Conservation (phyloP, 139 green algal species). For the Bryopsis sp. region DNA sequence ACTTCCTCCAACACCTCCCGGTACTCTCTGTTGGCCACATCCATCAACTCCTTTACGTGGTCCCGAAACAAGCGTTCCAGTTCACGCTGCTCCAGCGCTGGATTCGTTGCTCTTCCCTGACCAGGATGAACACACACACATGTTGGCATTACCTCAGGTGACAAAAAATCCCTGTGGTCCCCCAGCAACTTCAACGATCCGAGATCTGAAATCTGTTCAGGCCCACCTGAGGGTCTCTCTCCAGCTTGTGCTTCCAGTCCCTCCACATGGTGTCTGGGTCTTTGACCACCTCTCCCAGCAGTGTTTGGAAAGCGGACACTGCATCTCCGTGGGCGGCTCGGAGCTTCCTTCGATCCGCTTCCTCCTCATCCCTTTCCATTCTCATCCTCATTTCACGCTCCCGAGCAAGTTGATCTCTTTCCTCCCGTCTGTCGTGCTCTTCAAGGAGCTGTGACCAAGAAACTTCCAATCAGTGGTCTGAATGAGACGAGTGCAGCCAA, state of each 20-base stretch:
- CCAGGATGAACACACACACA: neutral
- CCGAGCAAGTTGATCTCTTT: neutral
- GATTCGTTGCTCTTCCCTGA: conserved; percentile 4
- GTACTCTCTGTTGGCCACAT: conserved; percentile 3
- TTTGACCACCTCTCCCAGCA: conserved; percentile 51
- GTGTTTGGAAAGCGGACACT: conserved; percentile 34
- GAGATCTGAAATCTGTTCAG: too few species aligned
- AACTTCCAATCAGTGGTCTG: neutral
- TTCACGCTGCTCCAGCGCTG: neutral
- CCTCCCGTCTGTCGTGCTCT: conserved; percentile 4
- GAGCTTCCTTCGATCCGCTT: conserved; percentile 23
- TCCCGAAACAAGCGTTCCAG: conserved; percentile 8
- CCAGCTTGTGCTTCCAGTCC: conserved; percentile 25
- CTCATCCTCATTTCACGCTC: neutral
- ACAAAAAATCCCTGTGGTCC: too few species aligned
- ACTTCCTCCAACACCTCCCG: neutral
- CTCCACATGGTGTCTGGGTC: conserved; percentile 34
- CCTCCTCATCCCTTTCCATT: conserved; percentile 15
- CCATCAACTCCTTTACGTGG: neutral
- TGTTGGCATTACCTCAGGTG: too few species aligned
- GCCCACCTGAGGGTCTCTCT: conserved; percentile 40
- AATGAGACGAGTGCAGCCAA: too few species aligned
- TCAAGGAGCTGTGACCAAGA: neutral
- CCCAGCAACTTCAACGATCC: too few species aligned
- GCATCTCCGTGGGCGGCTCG: conserved; percentile 39